Evolutionary conservation across 257 asterid species (phyloP).

Genomic region (Capsicum pubescens): DNA sequence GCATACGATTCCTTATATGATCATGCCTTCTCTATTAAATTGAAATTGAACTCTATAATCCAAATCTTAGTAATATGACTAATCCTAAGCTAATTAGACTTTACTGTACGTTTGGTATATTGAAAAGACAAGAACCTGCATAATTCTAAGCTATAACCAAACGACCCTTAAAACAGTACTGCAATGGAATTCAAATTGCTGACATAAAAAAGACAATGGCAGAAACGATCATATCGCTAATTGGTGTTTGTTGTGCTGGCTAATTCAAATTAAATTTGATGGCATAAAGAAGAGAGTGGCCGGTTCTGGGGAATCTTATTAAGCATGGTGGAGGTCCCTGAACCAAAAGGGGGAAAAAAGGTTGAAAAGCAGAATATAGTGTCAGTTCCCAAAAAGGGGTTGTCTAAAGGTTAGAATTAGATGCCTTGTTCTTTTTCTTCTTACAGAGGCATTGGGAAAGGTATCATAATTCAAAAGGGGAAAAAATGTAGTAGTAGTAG

Average conservation of each 20-base stretch:
- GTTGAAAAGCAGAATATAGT: conserved; percentile 22
- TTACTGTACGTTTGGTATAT: no score
- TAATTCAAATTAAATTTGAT: conserved; percentile 4
- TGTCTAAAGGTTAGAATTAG: conserved; percentile 31
- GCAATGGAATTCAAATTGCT: conserved; percentile 9
- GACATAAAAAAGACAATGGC: background rate
- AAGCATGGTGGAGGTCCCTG: background rate
- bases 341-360: background rate
- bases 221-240: background rate
- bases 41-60: no score
- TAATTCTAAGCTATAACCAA: no score
- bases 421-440: conserved; percentile 50
- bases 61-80: no score
- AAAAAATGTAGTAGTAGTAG: background rate
- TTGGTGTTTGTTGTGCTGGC: background rate
- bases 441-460: conserved; percentile 46
- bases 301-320: background rate
- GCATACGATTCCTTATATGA: no score
- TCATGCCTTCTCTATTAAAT: no score
- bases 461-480: conserved; percentile 9
- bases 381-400: conserved; percentile 18
- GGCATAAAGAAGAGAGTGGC: background rate
- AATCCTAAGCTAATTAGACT: no score
- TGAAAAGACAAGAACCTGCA: no score
- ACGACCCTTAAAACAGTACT: no score